These are phyloP conservation scores for Xenoacremonium recifei DNA, from an alignment of 2,329 filamentous ascomycete species.

Conservation along the genomic window DNA sequence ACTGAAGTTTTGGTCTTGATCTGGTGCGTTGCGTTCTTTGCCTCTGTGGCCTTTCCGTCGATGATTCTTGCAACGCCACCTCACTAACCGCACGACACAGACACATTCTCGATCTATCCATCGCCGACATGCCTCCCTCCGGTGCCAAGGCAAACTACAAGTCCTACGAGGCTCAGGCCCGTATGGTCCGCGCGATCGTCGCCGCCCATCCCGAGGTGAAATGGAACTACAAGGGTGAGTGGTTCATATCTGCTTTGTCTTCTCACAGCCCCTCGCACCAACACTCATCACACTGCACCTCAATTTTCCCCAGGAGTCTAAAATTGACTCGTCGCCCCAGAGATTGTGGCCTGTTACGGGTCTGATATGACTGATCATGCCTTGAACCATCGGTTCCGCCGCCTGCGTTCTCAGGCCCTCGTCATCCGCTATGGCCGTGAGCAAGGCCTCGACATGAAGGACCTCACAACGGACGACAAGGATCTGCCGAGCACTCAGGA, in stretches of 20 bases:
- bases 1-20: too few relatives aligned
- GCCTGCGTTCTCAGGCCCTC: slow-evolving; percentile 41
- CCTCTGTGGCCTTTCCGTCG: too few relatives aligned
- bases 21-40: too few relatives aligned
- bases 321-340: slow-evolving; percentile 38
- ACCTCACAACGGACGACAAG: slow-evolving; percentile 35
- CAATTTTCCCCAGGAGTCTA: too few relatives aligned
- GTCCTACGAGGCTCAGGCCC: slow-evolving; percentile 57
- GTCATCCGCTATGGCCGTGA: slow-evolving; percentile 36
- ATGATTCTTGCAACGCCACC: too few relatives aligned
- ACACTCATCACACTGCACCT: too few relatives aligned
- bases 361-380: slow-evolving; percentile 47
- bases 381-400: slow-evolving; percentile 52
- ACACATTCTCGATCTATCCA: too few relatives aligned
- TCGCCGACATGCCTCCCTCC: slow-evolving; percentile 41
- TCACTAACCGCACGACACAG: too few relatives aligned
- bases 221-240: slow-evolving; percentile 62
- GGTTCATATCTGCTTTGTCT: not conserved
- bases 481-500: slow-evolving; percentile 37
- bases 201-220: slow-evolving; percentile 54
- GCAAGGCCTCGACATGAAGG: slow-evolving; percentile 40
- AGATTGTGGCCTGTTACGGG: slow-evolving; percentile 46
- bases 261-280: too few relatives aligned
- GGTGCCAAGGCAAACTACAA: slow-evolving; percentile 54
- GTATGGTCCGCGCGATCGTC: slow-evolving; percentile 60